phyloP scores from a whole-genome alignment of 1,284 basidiomycete genomes.

The Malassezia vespertilionis region DNA sequence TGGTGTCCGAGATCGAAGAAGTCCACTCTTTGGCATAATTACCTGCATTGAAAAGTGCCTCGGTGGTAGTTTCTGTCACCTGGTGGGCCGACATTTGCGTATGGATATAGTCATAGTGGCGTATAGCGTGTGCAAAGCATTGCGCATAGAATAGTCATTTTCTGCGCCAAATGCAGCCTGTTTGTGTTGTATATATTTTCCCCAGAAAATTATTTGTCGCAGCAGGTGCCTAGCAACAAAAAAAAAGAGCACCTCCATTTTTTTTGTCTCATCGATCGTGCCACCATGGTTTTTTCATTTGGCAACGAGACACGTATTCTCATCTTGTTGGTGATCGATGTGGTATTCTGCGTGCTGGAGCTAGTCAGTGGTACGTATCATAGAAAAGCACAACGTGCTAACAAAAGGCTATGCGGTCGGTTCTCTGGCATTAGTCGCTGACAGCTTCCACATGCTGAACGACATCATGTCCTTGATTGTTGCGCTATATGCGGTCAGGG shows the following conservation, averaged over 20 bases:
- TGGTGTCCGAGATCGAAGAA: slow-evolving; percentile 7
- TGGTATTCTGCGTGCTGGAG: slow-evolving; percentile 84
- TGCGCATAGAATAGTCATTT: no score
- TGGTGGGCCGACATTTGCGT: slow-evolving; percentile 15
- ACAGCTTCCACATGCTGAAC: slow-evolving; percentile 88
- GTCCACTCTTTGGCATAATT: slow-evolving; percentile 18
- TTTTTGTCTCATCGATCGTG: no score
- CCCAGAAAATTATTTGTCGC: no score
- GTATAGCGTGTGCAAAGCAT: no score
- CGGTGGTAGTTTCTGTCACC: slow-evolving; percentile 19
- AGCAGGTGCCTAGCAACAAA: no score
- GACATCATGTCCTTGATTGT: slow-evolving; percentile 81
- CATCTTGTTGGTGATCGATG: slow-evolving; percentile 70
- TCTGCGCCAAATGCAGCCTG: no score
- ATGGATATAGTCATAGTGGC: no score
- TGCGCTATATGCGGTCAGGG: slow-evolving; percentile 82
- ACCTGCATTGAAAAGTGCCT: slow-evolving; percentile 17
- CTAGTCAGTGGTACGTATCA: slow-evolving; percentile 53
- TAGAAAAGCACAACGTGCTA: not conserved
- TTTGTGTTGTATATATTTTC: no score
- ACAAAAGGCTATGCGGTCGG: slow-evolving; percentile 75
- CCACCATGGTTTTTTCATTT: slow-evolving; percentile 7
- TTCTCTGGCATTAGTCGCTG: slow-evolving; percentile 85
- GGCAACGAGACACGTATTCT: slow-evolving; percentile 49
- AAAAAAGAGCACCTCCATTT: no score